phyloP scores from a whole-genome alignment of 805 yeast genomes.

The Saturnispora dispora region DNA sequence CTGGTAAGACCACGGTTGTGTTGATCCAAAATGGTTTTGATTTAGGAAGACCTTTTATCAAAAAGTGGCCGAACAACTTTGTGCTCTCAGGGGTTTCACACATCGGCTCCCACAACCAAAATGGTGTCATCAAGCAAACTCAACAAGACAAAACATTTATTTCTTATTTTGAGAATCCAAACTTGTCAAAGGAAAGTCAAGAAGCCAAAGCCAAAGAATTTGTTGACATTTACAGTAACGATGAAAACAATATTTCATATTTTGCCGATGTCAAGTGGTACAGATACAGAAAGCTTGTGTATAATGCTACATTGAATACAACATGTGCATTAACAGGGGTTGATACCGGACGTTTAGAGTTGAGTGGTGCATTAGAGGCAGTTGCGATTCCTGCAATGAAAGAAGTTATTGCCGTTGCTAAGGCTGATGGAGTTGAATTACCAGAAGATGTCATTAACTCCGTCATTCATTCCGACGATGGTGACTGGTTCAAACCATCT shows the following conservation, averaged over 20 bases:
- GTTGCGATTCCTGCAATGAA: constrained; percentile 54
- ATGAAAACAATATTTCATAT: constrained; percentile 32
- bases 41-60: constrained; percentile 45
- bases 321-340: constrained; percentile 49
- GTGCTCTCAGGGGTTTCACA: constrained; percentile 56
- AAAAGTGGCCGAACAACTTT: constrained; percentile 40
- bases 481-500: constrained; percentile 55
- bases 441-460: constrained; percentile 39
- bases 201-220: constrained; percentile 34
- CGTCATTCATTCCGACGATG: constrained; percentile 51
- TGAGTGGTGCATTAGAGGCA: constrained; percentile 34
- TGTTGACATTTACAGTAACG: constrained; percentile 37
- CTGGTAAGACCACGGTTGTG: constrained; percentile 38
- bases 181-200: constrained; percentile 25
- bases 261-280: constrained; percentile 39
- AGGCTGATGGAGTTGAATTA: constrained; percentile 53
- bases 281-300: constrained; percentile 61
- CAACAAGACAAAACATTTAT: constrained; percentile 39
- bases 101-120: constrained; percentile 41
- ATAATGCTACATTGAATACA: constrained; percentile 62
- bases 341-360: constrained; percentile 46
- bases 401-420: constrained; percentile 58
- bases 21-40: constrained; percentile 63
- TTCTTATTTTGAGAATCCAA: constrained; percentile 42
- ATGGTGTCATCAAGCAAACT: constrained; percentile 42